These are phyloP conservation scores for Hortiboletus campestris DNA, from an alignment of 768 basidiomycete genomes.

Conservation along the genomic window DNA sequence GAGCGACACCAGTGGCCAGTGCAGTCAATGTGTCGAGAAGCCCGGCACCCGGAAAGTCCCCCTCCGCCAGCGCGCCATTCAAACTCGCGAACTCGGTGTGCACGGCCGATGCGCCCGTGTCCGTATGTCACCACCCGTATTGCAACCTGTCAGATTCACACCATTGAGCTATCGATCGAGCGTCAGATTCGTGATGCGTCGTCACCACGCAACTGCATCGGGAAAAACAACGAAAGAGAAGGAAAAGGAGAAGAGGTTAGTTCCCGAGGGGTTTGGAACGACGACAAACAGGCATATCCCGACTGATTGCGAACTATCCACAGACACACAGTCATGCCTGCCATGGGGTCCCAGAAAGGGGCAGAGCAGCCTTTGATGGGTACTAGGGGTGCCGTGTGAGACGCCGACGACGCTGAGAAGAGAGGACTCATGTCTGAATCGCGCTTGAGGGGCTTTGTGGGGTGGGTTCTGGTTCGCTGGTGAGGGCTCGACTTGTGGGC, in stretches of 20 bases:
- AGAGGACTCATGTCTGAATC: conserved; percentile 52
- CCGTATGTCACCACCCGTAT: too few species aligned
- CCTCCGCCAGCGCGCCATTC: conserved; percentile 31
- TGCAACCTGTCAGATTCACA: too few species aligned
- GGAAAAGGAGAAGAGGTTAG: not conserved
- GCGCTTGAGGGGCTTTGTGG: conserved; percentile 49
- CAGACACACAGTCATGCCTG: conserved; percentile 58
- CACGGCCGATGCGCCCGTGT: conserved; percentile 20
- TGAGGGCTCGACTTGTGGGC: conserved; percentile 54
- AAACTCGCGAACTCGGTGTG: conserved; percentile 47
- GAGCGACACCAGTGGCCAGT: too few species aligned
- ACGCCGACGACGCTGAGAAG: conserved; percentile 6
- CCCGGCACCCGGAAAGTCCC: too few species aligned
- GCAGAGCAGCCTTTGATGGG: conserved; percentile 73
- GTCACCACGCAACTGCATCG: not conserved
- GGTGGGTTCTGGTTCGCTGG: conserved; percentile 64
- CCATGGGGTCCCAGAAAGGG: conserved; percentile 79
- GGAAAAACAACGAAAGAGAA: too few species aligned
- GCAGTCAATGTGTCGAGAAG: too few species aligned
- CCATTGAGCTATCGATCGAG: too few species aligned
- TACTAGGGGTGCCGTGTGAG: too few species aligned
- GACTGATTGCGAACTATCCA: conserved; percentile 60
- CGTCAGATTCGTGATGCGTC: conserved; percentile 51
- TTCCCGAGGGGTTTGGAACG: not conserved
- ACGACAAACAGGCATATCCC: conserved; percentile 43